Base-by-base conservation (phyloP, 257 asterid species). In the Dorcoceras hygrometricum region DNA sequence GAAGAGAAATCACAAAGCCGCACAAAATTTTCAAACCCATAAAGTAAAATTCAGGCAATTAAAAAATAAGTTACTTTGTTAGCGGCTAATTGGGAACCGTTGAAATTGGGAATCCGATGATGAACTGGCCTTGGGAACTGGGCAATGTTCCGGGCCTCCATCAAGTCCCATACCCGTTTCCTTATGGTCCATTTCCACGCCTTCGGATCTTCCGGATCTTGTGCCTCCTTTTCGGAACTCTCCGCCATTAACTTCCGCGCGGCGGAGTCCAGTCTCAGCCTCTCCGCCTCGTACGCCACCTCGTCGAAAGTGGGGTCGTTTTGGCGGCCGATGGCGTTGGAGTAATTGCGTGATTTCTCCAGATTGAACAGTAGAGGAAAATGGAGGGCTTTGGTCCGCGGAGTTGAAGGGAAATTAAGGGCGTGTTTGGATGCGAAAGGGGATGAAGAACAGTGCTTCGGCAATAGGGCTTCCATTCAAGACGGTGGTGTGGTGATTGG, bases 51-150 rank as follows among this genome's bases (percentile, higher is more conserved):
- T 39, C 5, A 39, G 5, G 11, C 11, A 12, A 2, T 3, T 3
- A 34, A 34, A 14, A 34, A 34, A 39, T 39, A 12, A 12, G n/a
- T 71, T 76, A 91, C 98, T 70, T 84, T 91, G 54, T 29, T 23
- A 39, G 96, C 96, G 48, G 96, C 96, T 61, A 73, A 4, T 34
- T 81, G 55, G 31, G 97, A 91, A 4, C 90, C 95, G 23, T 78
- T 6, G 51, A 91, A 91, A 80, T 89, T 91, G 79, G 98, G 97
- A 25, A 91, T 91, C 8, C 97, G 91, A 75, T 91, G 96, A 71
- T 89, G 98, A 75, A 91, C 96, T 73, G 98, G 98, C 23, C 96
- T 75, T 29, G 98, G 98, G 27, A 91, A 91, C 77, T 89, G 91
- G 46, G 98, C 95, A 5, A 91, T 81, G 63, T 91, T 87, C 59